phyloP scores from a whole-genome alignment of 176 grass and related monocot genomes.

The Triticum monococcum region DNA sequence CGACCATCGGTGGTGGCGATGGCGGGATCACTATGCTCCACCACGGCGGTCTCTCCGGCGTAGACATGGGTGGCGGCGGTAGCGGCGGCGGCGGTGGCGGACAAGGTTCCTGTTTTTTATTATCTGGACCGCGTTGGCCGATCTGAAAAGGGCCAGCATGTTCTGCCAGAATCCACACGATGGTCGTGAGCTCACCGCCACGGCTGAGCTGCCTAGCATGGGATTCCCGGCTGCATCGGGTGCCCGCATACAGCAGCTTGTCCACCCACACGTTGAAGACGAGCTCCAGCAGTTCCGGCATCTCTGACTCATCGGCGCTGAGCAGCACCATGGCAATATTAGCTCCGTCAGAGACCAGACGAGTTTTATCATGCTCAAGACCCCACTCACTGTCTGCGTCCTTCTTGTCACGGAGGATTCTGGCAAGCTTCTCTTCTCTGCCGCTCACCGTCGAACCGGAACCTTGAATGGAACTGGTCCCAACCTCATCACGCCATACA shows the following conservation, averaged over 20 bases:
- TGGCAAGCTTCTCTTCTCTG: neutral
- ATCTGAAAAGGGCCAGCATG: neutral
- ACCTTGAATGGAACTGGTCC: too few relatives aligned
- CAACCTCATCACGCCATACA: neutral
- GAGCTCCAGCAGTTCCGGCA: neutral
- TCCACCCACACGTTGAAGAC: conserved; percentile 10
- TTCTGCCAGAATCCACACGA: conserved; percentile 5
- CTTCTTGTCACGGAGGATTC: neutral
- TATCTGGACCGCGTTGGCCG: neutral
- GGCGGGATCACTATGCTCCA: too few relatives aligned
- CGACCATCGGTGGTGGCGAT: neutral
- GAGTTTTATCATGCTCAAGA: neutral
- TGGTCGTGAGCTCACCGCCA: conserved; percentile 23
- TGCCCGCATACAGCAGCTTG: neutral
- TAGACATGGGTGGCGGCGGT: neutral
- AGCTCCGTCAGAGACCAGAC: neutral
- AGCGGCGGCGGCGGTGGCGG: neutral
- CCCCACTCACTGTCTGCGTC: neutral
- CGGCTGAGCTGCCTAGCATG: conserved; percentile 28
- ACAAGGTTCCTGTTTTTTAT: neutral
- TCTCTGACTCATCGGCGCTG: accelerated
- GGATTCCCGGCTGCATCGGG: neutral
- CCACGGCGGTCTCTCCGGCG: neutral
- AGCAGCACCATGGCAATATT: neutral
- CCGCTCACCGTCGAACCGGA: accelerated